Percentiles rank a stretch among this genome's conserved stretches.
phyloP scores from a whole-genome alignment of 176 grass and related monocot species.

The maize (Zea mays) region DNA sequence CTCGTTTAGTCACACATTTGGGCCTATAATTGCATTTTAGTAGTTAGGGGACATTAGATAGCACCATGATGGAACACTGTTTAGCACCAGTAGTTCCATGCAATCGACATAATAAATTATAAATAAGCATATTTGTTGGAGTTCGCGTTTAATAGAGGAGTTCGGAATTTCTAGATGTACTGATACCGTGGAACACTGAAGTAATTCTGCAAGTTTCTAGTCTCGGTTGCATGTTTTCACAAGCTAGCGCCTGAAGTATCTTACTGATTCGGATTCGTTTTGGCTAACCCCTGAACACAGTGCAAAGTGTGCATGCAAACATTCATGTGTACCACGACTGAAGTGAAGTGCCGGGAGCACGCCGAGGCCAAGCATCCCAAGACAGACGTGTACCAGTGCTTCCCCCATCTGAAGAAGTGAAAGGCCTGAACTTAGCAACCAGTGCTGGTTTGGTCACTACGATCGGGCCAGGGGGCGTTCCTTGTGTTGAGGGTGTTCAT shows the following conservation, averaged over 20 bases:
- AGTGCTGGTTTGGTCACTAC: neutral
- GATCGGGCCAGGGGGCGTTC: neutral
- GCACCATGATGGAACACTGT: neutral
- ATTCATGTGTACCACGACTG: constrained; percentile 74
- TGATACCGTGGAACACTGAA: neutral
- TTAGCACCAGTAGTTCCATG: neutral
- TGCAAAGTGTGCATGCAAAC: constrained; percentile 86
- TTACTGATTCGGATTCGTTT: neutral
- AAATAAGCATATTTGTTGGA: neutral
- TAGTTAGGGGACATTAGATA: neutral
- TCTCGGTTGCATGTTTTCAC: neutral
- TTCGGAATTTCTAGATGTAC: neutral
- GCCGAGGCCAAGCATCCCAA: constrained; percentile 71
- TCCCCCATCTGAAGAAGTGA: constrained; percentile 70
- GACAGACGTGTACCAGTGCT: constrained; percentile 62
- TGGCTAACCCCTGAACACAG: constrained; percentile 33
- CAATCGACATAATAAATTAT: too few relatives aligned
- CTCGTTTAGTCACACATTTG: neutral
- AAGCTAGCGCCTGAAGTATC: neutral
- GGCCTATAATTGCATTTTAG: neutral
- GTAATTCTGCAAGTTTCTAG: neutral
- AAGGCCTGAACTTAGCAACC: neutral
- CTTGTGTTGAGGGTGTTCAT: neutral
- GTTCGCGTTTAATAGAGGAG: neutral
- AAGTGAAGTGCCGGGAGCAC: constrained; percentile 68